Evolutionary conservation across 176 grass and related monocot genomes (phyloP).

Genomic region (Luzula sylvatica): DNA sequence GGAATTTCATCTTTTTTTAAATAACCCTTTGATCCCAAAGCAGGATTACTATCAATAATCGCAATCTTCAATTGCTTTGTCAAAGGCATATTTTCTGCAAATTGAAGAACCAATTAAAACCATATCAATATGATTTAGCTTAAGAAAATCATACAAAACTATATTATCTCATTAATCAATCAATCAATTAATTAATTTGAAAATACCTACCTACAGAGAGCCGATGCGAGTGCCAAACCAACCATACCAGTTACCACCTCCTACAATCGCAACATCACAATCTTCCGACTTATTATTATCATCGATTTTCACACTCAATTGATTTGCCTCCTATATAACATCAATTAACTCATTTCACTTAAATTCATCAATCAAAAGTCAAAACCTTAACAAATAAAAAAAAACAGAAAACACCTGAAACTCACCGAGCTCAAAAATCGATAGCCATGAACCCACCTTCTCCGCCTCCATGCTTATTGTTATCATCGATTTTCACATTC

Average conservation of each 20-base stretch:
- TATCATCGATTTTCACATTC: too few relatives aligned
- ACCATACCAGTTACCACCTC: slow-evolving; percentile 98
- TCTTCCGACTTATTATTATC: slow-evolving; percentile 7
- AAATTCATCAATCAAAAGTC: too few relatives aligned
- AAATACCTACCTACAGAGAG: slow-evolving; percentile 91
- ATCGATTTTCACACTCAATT: slow-evolving; percentile 9
- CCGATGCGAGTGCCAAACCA: slow-evolving; percentile 73
- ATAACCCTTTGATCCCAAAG: slow-evolving; percentile 42
- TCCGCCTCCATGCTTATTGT: background rate
- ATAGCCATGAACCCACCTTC: background rate
- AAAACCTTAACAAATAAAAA: background rate
- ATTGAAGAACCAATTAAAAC: too few relatives aligned
- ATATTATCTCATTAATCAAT: too few relatives aligned
- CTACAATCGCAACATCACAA: slow-evolving; percentile 73
- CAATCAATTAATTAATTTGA: background rate
- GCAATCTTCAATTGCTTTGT: slow-evolving; percentile 66
- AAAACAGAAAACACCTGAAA: background rate
- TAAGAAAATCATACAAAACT: too few relatives aligned
- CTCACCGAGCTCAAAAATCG: slow-evolving; percentile 8
- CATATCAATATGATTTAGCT: too few relatives aligned
- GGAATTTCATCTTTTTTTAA: slow-evolving; percentile 49
- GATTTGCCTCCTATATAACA: background rate
- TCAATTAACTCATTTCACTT: background rate
- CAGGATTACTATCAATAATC: slow-evolving; percentile 68
- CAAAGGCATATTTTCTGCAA: slow-evolving; percentile 47